Evolutionary conservation across 768 basidiomycete genomes (phyloP), one percentile per base, ranked within the genome.

Genomic region (Dioszegia aurantiaca): DNA sequence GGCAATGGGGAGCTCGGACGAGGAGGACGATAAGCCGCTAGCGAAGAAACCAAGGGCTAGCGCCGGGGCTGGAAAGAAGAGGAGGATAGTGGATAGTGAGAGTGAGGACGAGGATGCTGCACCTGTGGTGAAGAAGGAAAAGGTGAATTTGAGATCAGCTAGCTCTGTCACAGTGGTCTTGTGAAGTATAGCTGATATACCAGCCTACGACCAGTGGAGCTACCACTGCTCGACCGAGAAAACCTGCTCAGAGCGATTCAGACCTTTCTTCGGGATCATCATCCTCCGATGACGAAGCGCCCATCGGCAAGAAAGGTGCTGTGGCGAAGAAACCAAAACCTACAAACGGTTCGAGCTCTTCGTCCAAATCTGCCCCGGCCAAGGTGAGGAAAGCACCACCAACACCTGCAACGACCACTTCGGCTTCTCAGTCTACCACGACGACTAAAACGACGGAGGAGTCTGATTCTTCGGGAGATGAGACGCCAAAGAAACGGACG

Each of bases 401-500:
- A 8, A 17, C 40, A 8, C 8, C 40, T 42, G 40, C 21, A 42
- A n/a, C 14, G 5, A 8, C 40, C 6, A 42, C 8, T 17, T 21
- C 40, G 5, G 40, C 40, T 42, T 21, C 40, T 8, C 14, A 21
- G 17, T 17, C 40, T 42, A 17, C 40, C 14, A 42, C 33, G 14
- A 14, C 33, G 40, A 42, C 16, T 42, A 16, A 8, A 42, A n/a
- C 40, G 40, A 42, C 16, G 9, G 14, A 16, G 9, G 40, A 16
- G 5, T 42, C 40, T 8, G 40, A 42, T 42, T 42, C 24, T 4
- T 68, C 70, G 3, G 74, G 74, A 23, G 75, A 77, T 53, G 80
- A 81, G 56, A 72, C 77, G 61, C 76, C 75, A 40, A 82, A 80
- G 73, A 81, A 81, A 61, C 21, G 36, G 16, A 19, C 37, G 37